phyloP scores from a whole-genome alignment of 192 early-diverging fungal genomes.

The Kickxella alabastrina region DNA sequence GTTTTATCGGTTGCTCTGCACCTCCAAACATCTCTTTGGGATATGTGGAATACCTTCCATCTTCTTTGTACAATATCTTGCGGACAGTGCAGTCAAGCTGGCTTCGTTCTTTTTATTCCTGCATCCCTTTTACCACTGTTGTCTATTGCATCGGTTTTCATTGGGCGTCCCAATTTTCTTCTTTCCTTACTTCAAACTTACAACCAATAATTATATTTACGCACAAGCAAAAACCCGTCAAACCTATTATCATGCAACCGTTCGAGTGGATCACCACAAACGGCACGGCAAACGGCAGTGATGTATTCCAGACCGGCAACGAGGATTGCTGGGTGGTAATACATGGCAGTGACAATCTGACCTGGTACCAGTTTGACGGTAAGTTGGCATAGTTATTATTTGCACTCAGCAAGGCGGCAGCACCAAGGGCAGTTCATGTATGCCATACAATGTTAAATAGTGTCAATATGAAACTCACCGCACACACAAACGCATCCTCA shows the following conservation, averaged over 20 bases:
- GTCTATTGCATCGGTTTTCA: not conserved
- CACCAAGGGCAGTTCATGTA: too few relatives aligned
- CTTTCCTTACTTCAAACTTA: conserved; percentile 1
- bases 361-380: conserved; percentile 47
- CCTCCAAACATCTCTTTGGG: too few relatives aligned
- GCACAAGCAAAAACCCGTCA: too few relatives aligned
- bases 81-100: too few relatives aligned
- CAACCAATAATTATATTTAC: not conserved
- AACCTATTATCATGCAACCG: too few relatives aligned
- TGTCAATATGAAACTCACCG: too few relatives aligned
- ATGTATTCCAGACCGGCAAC: conserved; percentile 16
- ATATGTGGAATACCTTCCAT: too few relatives aligned
- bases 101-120: too few relatives aligned
- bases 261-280: conserved; percentile 39
- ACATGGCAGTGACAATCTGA: conserved; percentile 39
- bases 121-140: not conserved
- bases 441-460: too few relatives aligned
- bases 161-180: not conserved
- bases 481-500: not conserved
- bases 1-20: too few relatives aligned
- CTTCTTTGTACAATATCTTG: too few relatives aligned
- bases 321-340: conserved; percentile 50
- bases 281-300: conserved; percentile 11
- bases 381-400: conserved; percentile 1
- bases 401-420: too few relatives aligned